These are phyloP conservation scores for Sphaceloma murrayae DNA, from an alignment of 2,329 filamentous ascomycete genomes.

Conservation along the genomic window DNA sequence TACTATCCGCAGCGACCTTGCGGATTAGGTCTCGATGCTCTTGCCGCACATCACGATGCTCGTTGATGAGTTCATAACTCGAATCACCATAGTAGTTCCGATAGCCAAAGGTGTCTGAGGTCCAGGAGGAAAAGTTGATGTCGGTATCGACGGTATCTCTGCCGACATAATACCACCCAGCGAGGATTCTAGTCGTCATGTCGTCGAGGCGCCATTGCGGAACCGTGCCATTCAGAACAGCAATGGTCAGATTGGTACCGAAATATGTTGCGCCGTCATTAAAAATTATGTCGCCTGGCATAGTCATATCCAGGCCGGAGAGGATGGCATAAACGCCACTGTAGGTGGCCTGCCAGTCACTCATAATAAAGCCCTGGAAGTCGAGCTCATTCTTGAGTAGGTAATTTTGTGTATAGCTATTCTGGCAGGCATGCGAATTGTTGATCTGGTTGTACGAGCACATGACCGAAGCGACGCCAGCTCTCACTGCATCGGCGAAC, in stretches of 20 bases:
- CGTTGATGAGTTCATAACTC: slow-evolving; percentile 55
- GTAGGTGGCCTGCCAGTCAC: slow-evolving; percentile 55
- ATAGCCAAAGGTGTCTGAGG: slow-evolving; percentile 52
- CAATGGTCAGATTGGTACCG: slow-evolving; percentile 24
- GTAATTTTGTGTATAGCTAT: slow-evolving; percentile 56
- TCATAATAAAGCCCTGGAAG: slow-evolving; percentile 58
- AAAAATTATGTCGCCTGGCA: slow-evolving; percentile 44
- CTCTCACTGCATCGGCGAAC: slow-evolving; percentile 51
- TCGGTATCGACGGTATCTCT: slow-evolving; percentile 39
- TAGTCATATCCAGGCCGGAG: slow-evolving; percentile 55
- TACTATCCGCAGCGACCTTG: slow-evolving; percentile 45
- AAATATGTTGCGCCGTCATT: slow-evolving; percentile 22
- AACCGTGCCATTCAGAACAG: slow-evolving; percentile 24
- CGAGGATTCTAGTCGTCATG: slow-evolving; percentile 38
- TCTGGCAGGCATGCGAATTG: slow-evolving; percentile 56
- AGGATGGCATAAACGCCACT: slow-evolving; percentile 51
- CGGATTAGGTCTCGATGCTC: slow-evolving; percentile 66
- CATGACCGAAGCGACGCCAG: slow-evolving; percentile 52
- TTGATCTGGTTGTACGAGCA: slow-evolving; percentile 60
- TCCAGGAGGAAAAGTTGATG: slow-evolving; percentile 40
- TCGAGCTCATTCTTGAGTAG: slow-evolving; percentile 61
- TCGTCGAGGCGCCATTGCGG: slow-evolving; percentile 33
- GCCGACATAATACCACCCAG: slow-evolving; percentile 41
- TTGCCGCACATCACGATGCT: slow-evolving; percentile 67
- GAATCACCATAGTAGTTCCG: slow-evolving; percentile 53